Conservation (phyloP, 306 rosid genomes). For the Pueraria montana region DNA sequence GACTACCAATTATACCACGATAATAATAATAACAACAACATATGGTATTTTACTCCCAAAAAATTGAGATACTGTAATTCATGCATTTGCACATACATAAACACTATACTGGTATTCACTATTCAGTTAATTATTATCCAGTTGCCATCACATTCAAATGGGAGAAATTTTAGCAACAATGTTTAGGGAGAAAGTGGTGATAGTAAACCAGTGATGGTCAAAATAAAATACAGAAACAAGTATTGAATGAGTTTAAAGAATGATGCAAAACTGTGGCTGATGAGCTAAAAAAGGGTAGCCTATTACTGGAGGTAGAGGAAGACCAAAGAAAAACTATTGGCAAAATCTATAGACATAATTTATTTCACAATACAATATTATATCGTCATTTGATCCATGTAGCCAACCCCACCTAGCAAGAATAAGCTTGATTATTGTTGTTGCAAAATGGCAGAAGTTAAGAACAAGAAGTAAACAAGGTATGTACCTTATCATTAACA, state of each 20-base stretch:
- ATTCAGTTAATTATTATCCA: conserved; percentile 27
- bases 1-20: neutral
- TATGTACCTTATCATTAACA: conserved; percentile 83
- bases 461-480: conserved; percentile 22
- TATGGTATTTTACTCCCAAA: neutral
- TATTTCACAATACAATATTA: neutral
- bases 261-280: conserved; percentile 6
- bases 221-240: conserved; percentile 1
- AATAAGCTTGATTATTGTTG: neutral
- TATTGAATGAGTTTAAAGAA: neutral
- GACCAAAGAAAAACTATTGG: neutral
- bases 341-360: neutral
- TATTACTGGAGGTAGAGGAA: neutral
- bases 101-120: neutral
- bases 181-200: conserved; percentile 28
- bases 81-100: neutral
- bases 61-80: neutral
- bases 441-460: conserved; percentile 26
- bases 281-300: neutral
- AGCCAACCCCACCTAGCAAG: too few species aligned
- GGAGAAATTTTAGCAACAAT: conserved; percentile 10
- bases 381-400: neutral
- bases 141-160: neutral
- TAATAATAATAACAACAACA: neutral
- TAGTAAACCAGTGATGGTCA: conserved; percentile 8